These are phyloP conservation scores for Euphorbia pulcherrima DNA, from an alignment of 345 rosid species.

Conservation along the genomic window DNA sequence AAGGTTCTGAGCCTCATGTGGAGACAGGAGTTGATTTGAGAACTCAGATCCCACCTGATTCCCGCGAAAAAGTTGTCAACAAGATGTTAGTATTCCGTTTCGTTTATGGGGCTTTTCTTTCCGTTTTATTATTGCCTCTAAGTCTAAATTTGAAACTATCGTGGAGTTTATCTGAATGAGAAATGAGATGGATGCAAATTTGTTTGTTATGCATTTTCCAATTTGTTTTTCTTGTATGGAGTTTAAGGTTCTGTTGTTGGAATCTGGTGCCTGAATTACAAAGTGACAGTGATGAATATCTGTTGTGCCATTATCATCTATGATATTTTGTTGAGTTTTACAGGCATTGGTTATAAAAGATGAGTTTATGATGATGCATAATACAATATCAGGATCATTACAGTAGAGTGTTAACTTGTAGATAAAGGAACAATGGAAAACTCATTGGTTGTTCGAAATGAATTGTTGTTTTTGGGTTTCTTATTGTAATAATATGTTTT, in stretches of 20 bases:
- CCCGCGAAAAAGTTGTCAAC: constrained; percentile 45
- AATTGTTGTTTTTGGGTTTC: not conserved
- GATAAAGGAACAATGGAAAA: not conserved
- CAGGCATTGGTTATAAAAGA: too few species aligned
- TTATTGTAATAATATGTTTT: not conserved
- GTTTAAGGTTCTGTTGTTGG: too few species aligned
- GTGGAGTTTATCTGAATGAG: not conserved
- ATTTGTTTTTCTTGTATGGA: too few species aligned
- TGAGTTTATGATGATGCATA: too few species aligned
- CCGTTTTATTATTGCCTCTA: not conserved
- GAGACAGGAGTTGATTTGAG: constrained; percentile 59
- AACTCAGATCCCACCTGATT: constrained; percentile 39
- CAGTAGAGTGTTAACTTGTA: too few species aligned
- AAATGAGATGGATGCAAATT: not conserved
- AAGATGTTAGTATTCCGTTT: constrained; percentile 44
- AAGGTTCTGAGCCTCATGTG: too few species aligned
- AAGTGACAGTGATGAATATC: too few species aligned
- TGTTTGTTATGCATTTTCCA: not conserved
- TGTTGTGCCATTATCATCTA: too few species aligned
- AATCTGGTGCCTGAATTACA: too few species aligned
- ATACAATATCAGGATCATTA: too few species aligned
- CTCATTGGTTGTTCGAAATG: not conserved
- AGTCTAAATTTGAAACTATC: too few species aligned
- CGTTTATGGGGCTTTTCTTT: not conserved
- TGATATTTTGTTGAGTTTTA: too few species aligned